Conservation (phyloP, 2,329 filamentous ascomycete genomes). For the Alternaria atra region DNA sequence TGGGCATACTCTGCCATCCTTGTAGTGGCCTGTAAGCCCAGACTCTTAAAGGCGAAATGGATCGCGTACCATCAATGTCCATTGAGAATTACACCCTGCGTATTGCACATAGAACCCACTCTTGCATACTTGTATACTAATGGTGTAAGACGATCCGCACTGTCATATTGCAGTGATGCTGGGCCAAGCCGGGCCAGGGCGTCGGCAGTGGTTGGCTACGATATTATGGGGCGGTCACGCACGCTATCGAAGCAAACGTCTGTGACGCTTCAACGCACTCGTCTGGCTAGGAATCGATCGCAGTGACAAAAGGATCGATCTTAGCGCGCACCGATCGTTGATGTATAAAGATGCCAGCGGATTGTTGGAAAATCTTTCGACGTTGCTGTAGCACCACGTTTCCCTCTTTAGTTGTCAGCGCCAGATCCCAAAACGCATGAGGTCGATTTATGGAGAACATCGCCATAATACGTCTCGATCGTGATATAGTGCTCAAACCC, state of each 20-base stretch:
- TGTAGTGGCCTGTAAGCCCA: neutral
- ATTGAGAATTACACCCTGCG: neutral
- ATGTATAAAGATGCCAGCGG: neutral
- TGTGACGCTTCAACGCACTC: neutral
- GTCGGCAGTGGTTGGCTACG: neutral
- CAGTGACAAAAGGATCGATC: neutral
- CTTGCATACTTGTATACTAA: neutral
- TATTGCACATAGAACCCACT: neutral
- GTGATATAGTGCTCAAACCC: neutral
- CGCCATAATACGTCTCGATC: neutral
- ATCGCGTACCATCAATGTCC: rapidly evolving
- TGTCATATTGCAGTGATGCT: neutral
- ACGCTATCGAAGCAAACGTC: neutral
- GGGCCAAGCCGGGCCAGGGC: neutral
- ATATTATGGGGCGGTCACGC: neutral
- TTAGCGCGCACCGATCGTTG: neutral
- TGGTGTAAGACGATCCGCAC: neutral
- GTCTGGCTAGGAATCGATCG: neutral
- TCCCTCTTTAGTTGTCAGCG: neutral
- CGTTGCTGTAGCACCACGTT: neutral
- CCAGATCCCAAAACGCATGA: neutral
- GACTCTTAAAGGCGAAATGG: neutral
- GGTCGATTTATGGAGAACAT: neutral
- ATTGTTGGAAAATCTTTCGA: neutral
- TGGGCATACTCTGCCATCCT: neutral